Evolutionary conservation across 805 yeast genomes (phyloP).

Genomic region (Priceomyces medius): DNA sequence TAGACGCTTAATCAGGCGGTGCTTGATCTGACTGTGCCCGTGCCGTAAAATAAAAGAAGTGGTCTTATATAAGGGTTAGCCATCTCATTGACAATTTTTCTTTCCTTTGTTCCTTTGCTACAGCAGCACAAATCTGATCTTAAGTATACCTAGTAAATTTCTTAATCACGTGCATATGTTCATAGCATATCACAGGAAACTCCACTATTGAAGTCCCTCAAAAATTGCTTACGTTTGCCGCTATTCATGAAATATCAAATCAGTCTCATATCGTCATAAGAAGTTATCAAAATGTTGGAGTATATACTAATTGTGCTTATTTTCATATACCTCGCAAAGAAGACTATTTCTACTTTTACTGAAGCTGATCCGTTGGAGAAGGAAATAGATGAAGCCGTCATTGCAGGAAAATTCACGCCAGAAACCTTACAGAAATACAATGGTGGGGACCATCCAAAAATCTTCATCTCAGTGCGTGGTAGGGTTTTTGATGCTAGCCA

Average conservation of each 20-base stretch:
- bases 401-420: slow-evolving; percentile 69
- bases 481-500: slow-evolving; percentile 79
- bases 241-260: neutral
- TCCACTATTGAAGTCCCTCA: neutral
- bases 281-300: slow-evolving; percentile 16
- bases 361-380: slow-evolving; percentile 30
- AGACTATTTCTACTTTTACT: slow-evolving; percentile 24
- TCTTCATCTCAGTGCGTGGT: slow-evolving; percentile 85
- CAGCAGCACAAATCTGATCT: no score
- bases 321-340: slow-evolving; percentile 29
- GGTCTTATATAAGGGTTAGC: no score
- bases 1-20: no score
- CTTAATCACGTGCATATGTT: neutral
- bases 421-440: slow-evolving; percentile 68
- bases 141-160: no score
- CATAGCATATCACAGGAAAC: neutral
- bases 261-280: neutral
- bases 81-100: no score
- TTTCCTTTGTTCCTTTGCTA: no score
- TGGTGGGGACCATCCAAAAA: slow-evolving; percentile 75
- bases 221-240: neutral
- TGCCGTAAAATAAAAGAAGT: no score
- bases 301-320: slow-evolving; percentile 32
- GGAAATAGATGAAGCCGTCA: slow-evolving; percentile 26
- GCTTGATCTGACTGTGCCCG: no score